Evolutionary conservation across 768 basidiomycete genomes (phyloP).

Genomic region (Trametes villosa): DNA sequence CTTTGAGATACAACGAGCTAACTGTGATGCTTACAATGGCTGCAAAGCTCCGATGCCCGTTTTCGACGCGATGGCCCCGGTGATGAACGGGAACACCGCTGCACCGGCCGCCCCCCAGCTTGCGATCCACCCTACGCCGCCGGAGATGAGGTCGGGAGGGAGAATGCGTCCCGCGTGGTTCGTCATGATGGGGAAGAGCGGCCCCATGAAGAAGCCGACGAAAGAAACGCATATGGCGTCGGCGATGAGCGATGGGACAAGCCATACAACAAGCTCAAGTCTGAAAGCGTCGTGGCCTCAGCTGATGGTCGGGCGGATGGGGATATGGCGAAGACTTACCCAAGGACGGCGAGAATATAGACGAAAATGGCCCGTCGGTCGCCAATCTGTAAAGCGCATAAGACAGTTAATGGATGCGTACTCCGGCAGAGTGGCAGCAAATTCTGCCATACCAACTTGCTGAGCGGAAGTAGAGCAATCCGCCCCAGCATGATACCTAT

Average conservation of each 20-base stretch:
- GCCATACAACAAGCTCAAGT: conserved; percentile 62
- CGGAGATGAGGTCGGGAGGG: conserved; percentile 47
- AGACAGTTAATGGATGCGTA: background rate
- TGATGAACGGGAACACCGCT: conserved; percentile 55
- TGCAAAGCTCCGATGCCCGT: conserved; percentile 49
- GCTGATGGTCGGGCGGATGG: background rate
- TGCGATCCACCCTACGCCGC: conserved; percentile 55
- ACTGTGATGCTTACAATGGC: conserved; percentile 46
- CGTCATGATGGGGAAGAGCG: conserved; percentile 50
- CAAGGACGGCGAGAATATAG: conserved; percentile 37
- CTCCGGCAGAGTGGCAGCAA: background rate
- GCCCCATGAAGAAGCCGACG: conserved; percentile 56
- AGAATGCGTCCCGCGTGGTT: conserved; percentile 46
- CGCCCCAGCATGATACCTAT: conserved; percentile 56
- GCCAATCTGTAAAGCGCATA: conserved; percentile 40
- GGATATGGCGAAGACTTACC: conserved; percentile 27
- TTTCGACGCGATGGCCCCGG: conserved; percentile 47
- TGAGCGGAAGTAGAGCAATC: conserved; percentile 54
- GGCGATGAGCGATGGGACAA: conserved; percentile 54
- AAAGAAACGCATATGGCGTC: conserved; percentile 57
- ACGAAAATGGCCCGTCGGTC: conserved; percentile 33
- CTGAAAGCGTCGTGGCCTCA: conserved; percentile 37
- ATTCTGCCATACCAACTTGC: conserved; percentile 40
- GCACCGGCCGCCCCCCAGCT: conserved; percentile 55
- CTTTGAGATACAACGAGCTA: background rate